These are phyloP conservation scores for Lachancea meyersii DNA, from an alignment of 805 yeast species.

Conservation along the genomic window DNA sequence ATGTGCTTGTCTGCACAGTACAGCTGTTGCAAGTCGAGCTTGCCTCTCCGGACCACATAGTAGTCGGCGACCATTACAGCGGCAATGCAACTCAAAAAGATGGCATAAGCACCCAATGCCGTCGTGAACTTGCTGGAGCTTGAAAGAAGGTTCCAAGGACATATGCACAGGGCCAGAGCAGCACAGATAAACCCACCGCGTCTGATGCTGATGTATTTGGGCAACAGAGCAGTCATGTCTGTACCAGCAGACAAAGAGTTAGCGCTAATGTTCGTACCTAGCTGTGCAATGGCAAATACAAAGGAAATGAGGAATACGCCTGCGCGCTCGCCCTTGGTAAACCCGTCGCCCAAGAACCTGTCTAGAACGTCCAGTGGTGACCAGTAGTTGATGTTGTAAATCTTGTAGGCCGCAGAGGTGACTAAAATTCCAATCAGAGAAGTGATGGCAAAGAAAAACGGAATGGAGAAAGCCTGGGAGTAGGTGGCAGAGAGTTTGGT, in stretches of 20 bases:
- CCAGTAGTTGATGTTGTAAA: conserved; percentile 74
- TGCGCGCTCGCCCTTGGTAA: conserved; percentile 55
- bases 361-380: conserved; percentile 73
- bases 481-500: conserved; percentile 45
- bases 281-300: conserved; percentile 68
- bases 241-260: conserved; percentile 69
- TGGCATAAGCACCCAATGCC: conserved; percentile 73
- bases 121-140: conserved; percentile 71
- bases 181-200: conserved; percentile 81
- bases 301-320: conserved; percentile 72
- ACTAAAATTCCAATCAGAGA: conserved; percentile 81
- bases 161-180: conserved; percentile 56
- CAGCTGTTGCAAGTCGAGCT: conserved; percentile 55
- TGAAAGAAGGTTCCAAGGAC: conserved; percentile 78
- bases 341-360: conserved; percentile 49
- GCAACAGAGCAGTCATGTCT: conserved; percentile 60
- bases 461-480: conserved; percentile 62
- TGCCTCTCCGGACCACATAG: conserved; percentile 67
- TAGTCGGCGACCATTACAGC: conserved; percentile 71
- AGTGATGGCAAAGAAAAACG: conserved; percentile 71
- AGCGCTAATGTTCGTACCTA: conserved; percentile 72
- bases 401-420: conserved; percentile 64
- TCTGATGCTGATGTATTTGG: conserved; percentile 62
- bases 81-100: conserved; percentile 76
- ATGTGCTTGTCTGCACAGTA: conserved; percentile 42